Conservation (phyloP, 139 green algal species). For the Chara braunii region DNA sequence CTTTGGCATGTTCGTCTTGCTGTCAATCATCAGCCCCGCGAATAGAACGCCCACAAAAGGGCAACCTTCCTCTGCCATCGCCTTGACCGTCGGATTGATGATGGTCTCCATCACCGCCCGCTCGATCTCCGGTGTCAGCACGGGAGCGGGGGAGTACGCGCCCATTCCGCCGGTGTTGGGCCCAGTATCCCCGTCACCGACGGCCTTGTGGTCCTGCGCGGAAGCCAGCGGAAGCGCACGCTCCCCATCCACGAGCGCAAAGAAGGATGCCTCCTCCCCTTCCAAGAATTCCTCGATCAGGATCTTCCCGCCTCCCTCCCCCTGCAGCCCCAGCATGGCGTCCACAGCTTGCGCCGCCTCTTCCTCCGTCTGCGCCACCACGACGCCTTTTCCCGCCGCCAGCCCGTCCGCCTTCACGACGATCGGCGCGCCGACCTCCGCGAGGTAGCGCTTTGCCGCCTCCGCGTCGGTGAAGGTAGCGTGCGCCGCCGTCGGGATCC, state of each 20-base stretch:
- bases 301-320: conserved; percentile 61
- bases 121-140: conserved; percentile 73
- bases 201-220: conserved; percentile 91
- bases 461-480: conserved; percentile 66
- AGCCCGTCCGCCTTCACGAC: conserved; percentile 95
- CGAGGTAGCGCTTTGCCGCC: conserved; percentile 69
- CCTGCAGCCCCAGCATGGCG: conserved; percentile 79
- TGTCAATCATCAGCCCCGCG: conserved; percentile 94
- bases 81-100: conserved; percentile 73
- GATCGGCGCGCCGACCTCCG: conserved; percentile 66
- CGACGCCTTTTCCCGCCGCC: conserved; percentile 87
- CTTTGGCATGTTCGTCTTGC: conserved; percentile 59
- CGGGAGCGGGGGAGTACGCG: conserved; percentile 88
- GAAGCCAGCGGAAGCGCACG: conserved; percentile 37
- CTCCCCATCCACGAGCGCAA: conserved; percentile 86
- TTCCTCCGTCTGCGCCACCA: conserved; percentile 67
- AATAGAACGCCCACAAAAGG: conserved; percentile 90
- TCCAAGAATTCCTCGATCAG: conserved; percentile 93
- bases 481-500: conserved; percentile 82
- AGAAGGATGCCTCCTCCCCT: conserved; percentile 94
- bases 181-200: conserved; percentile 87
- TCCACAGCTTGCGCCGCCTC: conserved; percentile 78
- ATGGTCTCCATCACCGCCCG: conserved; percentile 74
- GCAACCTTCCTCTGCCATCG: conserved; percentile 72
- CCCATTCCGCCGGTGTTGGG: conserved; percentile 98